Percentiles rank a stretch among this genome's conserved stretches.
phyloP scores from a whole-genome alignment of 1,284 basidiomycete genomes.

The Cerioporus squamosus region DNA sequence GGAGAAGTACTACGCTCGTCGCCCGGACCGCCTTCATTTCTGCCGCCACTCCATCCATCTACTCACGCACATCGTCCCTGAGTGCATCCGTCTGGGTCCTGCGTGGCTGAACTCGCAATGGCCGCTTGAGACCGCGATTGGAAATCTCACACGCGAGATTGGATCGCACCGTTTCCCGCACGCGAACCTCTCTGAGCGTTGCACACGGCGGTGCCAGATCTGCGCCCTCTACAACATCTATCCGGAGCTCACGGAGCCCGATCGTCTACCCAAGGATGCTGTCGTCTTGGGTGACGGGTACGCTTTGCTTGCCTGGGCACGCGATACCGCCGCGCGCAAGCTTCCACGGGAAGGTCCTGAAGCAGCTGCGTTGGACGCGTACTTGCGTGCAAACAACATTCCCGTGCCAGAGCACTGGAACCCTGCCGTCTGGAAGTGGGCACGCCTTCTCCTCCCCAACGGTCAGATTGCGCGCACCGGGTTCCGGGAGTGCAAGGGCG shows the following conservation, averaged over 20 bases:
- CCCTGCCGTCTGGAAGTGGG: too few relatives aligned
- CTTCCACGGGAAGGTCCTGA: too few relatives aligned
- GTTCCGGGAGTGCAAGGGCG: too few relatives aligned
- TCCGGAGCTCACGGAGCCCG: slow-evolving; percentile 11
- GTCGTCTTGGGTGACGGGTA: slow-evolving; percentile 10
- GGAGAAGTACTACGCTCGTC: slow-evolving; percentile 2
- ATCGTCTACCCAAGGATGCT: background rate
- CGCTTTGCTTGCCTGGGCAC: too few relatives aligned
- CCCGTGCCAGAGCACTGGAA: too few relatives aligned
- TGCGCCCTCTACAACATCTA: slow-evolving; percentile 7
- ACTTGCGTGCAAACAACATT: too few relatives aligned
- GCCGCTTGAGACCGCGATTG: slow-evolving; percentile 19
- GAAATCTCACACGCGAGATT: slow-evolving; percentile 8
- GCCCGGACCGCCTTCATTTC: slow-evolving; percentile 5
- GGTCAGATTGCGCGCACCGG: too few relatives aligned
- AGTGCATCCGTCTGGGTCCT: slow-evolving; percentile 12
- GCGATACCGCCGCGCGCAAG: too few relatives aligned
- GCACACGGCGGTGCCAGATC: background rate
- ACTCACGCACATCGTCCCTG: slow-evolving; percentile 4
- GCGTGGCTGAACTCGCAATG: slow-evolving; percentile 16
- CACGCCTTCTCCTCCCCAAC: too few relatives aligned
- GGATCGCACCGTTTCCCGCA: slow-evolving; percentile 23
- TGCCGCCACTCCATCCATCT: slow-evolving; percentile 3
- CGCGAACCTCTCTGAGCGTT: slow-evolving; percentile 24
- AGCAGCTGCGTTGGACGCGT: too few relatives aligned